Percentiles rank a stretch among this genome's conserved stretches.
phyloP scores from a whole-genome alignment of 768 basidiomycete genomes.

The Leccinum olivaceopallidum region DNA sequence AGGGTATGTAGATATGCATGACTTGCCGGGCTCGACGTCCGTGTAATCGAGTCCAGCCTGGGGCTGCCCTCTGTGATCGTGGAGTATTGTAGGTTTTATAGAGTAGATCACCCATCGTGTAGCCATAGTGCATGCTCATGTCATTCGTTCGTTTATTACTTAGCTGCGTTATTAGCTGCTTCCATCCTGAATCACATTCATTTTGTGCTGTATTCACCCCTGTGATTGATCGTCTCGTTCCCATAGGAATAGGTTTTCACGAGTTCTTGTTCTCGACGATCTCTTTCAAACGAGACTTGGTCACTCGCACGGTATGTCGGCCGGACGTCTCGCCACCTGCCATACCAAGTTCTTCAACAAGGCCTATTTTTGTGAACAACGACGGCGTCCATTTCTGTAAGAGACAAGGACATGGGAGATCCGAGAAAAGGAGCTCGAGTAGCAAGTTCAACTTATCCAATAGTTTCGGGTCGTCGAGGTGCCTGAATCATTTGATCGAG shows the following conservation, averaged over 20 bases:
- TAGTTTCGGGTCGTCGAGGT: too few relatives aligned
- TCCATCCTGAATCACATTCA: neutral
- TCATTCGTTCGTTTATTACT: neutral
- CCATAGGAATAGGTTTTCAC: neutral
- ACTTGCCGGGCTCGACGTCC: constrained; percentile 8
- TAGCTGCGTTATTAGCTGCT: neutral
- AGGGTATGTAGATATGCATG: neutral
- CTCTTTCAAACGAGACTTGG: neutral
- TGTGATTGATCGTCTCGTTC: neutral
- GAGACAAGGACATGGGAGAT: neutral
- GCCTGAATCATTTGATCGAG: too few relatives aligned
- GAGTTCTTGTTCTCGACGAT: neutral
- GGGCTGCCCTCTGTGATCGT: neutral
- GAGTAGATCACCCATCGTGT: constrained; percentile 5
- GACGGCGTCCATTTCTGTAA: too few relatives aligned
- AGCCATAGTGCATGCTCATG: constrained; percentile 6
- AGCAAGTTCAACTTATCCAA: too few relatives aligned
- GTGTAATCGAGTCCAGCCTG: constrained; percentile 5
- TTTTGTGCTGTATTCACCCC: neutral
- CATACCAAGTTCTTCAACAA: neutral
- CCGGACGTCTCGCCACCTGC: neutral
- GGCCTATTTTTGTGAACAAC: too few relatives aligned
- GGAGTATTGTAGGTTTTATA: neutral
- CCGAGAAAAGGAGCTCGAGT: neutral
- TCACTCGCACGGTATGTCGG: neutral